These are phyloP conservation scores for Candida dajiaensis DNA, from an alignment of 805 yeast species.

Conservation along the genomic window DNA sequence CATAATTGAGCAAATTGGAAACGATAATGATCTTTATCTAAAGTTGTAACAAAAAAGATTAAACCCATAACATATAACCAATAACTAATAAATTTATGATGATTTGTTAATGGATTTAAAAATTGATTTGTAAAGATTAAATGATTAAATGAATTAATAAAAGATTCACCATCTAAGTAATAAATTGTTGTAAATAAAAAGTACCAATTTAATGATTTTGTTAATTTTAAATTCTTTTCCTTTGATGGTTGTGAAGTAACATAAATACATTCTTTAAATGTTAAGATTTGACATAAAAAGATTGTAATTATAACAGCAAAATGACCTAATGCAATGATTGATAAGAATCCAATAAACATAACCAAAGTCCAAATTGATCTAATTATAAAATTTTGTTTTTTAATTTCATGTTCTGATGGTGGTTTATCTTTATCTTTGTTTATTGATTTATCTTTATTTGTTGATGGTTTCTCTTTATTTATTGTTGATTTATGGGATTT, in stretches of 20 bases:
- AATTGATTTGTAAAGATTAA: conserved; percentile 44
- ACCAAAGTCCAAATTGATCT: conserved; percentile 92
- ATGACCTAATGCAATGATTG: conserved; percentile 77
- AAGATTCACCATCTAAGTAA: conserved; percentile 81
- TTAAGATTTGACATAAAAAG: conserved; percentile 67
- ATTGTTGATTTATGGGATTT: no score
- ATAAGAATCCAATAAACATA: conserved; percentile 73
- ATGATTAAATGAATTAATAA: conserved; percentile 61
- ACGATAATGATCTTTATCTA: conserved; percentile 82
- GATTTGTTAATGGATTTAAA: conserved; percentile 55
- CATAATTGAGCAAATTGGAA: conserved; percentile 94
- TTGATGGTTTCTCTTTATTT: no score
- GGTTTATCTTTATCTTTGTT: neutral
- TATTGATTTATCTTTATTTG: neutral
- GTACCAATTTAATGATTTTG: conserved; percentile 87
- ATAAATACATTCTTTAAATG: conserved; percentile 86
- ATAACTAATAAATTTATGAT: conserved; percentile 82
- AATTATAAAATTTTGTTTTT: conserved; percentile 77
- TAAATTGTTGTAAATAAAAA: conserved; percentile 81
- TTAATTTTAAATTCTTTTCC: conserved; percentile 77
- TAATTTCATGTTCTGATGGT: conserved; percentile 38
- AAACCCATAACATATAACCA: conserved; percentile 82
- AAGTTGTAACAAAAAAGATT: conserved; percentile 81
- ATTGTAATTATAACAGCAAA: conserved; percentile 71
- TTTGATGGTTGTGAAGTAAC: conserved; percentile 76